phyloP scores from a whole-genome alignment of 2,329 filamentous ascomycete species.

The Diaporthe caulivora region DNA sequence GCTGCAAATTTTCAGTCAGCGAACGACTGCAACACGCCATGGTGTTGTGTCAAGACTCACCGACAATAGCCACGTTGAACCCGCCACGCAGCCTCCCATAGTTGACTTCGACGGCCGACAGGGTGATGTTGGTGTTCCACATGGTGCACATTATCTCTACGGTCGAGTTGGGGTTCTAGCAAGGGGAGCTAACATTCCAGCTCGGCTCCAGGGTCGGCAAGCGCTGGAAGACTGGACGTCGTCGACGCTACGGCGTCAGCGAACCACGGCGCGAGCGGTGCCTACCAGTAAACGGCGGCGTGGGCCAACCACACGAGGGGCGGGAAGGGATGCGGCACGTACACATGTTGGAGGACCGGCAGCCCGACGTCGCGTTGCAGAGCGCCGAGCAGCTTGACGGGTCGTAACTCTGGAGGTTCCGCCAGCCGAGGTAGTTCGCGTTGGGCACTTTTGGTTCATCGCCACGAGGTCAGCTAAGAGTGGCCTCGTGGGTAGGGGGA shows the following conservation, averaged over 20 bases:
- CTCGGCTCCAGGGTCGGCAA: constrained; percentile 7
- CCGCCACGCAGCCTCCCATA: background rate
- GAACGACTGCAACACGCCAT: no score
- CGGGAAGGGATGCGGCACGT: background rate
- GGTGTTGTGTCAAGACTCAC: background rate
- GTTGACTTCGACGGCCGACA: background rate
- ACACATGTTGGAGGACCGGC: background rate
- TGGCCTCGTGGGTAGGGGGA: no score
- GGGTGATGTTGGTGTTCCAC: constrained; percentile 3
- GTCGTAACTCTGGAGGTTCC: background rate
- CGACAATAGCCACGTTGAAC: background rate
- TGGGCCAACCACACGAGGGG: no score
- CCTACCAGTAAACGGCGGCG: no score
- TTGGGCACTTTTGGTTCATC: constrained; percentile 1
- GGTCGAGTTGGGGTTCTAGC: constrained; percentile 8
- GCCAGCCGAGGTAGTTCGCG: background rate
- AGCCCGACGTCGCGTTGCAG: background rate
- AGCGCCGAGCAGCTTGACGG: background rate
- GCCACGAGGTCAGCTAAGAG: background rate
- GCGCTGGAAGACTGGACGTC: constrained; percentile 2
- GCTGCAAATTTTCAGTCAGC: background rate
- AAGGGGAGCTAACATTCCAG: background rate
- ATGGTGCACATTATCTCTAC: constrained; percentile 13
- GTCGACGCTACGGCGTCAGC: background rate
- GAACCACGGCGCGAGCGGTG: no score